Conservation (phyloP, 768 basidiomycete species). For the Clitopilus passeckerianus region DNA sequence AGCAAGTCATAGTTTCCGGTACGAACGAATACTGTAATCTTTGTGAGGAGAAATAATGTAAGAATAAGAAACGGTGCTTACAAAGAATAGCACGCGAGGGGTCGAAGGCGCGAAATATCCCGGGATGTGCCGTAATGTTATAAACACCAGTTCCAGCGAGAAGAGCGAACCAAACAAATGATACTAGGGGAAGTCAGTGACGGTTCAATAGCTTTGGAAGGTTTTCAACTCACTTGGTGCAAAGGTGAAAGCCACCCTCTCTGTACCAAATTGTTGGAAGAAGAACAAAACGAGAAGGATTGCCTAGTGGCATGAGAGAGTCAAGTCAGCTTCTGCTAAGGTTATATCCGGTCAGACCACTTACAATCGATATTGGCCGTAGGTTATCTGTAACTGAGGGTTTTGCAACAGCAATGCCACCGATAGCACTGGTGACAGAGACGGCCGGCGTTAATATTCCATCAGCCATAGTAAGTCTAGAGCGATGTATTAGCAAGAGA, state of each 20-base stretch:
- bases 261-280: constrained; percentile 56
- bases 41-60: not conserved
- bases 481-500: not conserved
- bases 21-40: constrained; percentile 53
- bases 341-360: constrained; percentile 7
- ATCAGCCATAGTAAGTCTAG: constrained; percentile 58
- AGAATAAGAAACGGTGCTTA: constrained; percentile 20
- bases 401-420: constrained; percentile 61
- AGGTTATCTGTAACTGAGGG: constrained; percentile 40
- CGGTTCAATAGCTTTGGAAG: not conserved
- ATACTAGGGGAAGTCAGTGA: constrained; percentile 27
- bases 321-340: not conserved
- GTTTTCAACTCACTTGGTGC: constrained; percentile 29
- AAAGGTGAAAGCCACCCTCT: constrained; percentile 44
- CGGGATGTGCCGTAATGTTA: constrained; percentile 51
- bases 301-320: constrained; percentile 22
- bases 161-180: constrained; percentile 52
- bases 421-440: constrained; percentile 63
- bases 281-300: constrained; percentile 56
- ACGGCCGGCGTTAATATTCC: constrained; percentile 69
- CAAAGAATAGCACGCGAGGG: constrained; percentile 61
- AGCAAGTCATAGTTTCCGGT: constrained; percentile 58
- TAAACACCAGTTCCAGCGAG: constrained; percentile 48
- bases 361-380: constrained; percentile 55
- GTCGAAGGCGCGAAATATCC: constrained; percentile 62